Base-by-base conservation (phyloP, 2,329 filamentous ascomycete genomes). In the Orbilia blumenaviensis region DNA sequence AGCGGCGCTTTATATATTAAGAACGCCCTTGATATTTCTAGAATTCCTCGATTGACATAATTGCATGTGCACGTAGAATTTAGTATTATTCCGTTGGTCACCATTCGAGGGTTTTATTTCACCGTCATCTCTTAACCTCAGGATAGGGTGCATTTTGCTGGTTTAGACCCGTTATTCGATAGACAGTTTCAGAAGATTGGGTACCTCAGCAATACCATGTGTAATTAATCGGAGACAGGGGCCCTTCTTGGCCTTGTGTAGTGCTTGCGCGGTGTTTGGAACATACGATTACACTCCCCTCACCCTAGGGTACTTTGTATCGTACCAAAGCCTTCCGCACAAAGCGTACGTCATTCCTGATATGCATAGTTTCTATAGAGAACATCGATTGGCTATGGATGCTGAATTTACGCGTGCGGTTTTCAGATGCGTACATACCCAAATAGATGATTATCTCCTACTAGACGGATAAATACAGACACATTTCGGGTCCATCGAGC, bases 61-160 rank as follows among this genome's bases (percentile, higher is more conserved):
- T 36, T 21, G 34, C 10, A 12, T 23, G 4, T 10, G 7, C 18
- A 52, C 6, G 14, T 29, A 12, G 9, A 41, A 18, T 18, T 27
- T 7, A 42, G 10, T 3, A 68, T 58, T 75, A 4, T 25, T 64
- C 63, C 71, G 46, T 61, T 34, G n/a, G 34, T 38, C 25, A 27
- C 38, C 36, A 75, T 68, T 75, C 63, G 63, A 75, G 71, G 71
- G 68, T 25, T n/a, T 48, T 68, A 75, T 75, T 75, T 75, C 58
- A 29, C 71, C 71, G 71, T 62, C 44, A 8, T 0, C 52, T 8
- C 7, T 60, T 12, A 7, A 16, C 18, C 10, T 38, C 21, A 32
- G 6, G 10, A 10, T 25, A 14, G 7, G 14, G 21, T 41, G 14
- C 32, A 36, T 29, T 41, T 32, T 25, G n/a, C 44, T 9, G 46